Percentiles rank a stretch among this genome's conserved stretches.
These are phyloP conservation scores for Candida sphagnicola DNA, from an alignment of 805 yeast species.

Conservation along the genomic window DNA sequence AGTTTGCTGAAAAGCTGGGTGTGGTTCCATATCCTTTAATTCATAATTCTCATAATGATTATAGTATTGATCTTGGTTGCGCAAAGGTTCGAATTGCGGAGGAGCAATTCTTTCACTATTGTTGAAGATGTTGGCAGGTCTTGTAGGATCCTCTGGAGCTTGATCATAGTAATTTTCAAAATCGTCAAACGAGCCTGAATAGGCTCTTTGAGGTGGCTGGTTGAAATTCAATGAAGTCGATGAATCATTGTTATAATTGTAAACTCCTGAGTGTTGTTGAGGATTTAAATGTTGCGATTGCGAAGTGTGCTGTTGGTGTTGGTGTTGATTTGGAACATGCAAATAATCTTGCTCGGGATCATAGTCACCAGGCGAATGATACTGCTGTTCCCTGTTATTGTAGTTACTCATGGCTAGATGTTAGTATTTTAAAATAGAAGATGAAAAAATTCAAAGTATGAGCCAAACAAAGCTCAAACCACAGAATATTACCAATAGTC, in stretches of 20 bases:
- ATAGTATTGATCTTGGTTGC: not conserved
- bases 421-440: too few species aligned
- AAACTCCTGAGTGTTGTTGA: conserved; percentile 3
- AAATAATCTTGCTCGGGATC: conserved; percentile 1
- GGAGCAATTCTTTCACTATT: not conserved
- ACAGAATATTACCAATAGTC: too few species aligned
- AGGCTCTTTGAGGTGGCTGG: conserved; percentile 1
- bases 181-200: conserved; percentile 3
- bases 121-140: conserved; percentile 3
- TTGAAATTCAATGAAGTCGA: conserved; percentile 3
- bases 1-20: conserved; percentile 20
- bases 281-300: not conserved
- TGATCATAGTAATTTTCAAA: conserved; percentile 1
- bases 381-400: not conserved
- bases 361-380: conserved; percentile 3
- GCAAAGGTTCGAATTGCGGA: conserved; percentile 3
- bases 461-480: too few species aligned
- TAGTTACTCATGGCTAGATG: conserved; percentile 3
- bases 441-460: too few species aligned
- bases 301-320: not conserved
- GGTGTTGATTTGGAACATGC: not conserved
- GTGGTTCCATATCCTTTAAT: conserved; percentile 1
- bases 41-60: conserved; percentile 4
- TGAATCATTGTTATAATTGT: conserved; percentile 2
- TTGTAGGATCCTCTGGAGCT: not conserved